phyloP scores from a whole-genome alignment of 2,329 filamentous ascomycete species.

The Colletotrichum limetticola region DNA sequence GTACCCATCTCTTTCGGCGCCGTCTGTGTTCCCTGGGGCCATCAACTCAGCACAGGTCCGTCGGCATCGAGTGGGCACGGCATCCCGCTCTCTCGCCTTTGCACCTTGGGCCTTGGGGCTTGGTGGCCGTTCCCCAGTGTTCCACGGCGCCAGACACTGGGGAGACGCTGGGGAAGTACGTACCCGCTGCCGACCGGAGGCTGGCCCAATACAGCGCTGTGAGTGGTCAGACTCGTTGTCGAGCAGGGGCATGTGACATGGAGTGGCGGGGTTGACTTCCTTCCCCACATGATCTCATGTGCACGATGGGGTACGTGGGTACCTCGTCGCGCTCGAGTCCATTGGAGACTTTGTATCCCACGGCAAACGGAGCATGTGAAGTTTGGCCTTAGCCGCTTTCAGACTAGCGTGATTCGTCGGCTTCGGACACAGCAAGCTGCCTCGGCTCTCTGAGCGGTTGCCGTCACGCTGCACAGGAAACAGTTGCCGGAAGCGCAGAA shows the following conservation, averaged over 20 bases:
- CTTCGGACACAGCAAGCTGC: conserved; percentile 33
- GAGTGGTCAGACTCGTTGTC: not conserved
- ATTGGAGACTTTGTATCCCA: conserved; percentile 6
- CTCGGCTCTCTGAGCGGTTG: conserved; percentile 35
- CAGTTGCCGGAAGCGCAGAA: conserved; percentile 26
- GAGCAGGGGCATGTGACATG: conserved; percentile 26
- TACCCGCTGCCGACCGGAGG: not conserved
- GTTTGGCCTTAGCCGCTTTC: not conserved
- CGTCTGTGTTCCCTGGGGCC: not conserved
- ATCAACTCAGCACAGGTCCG: not conserved
- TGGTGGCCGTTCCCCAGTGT: not conserved
- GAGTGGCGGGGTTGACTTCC: not conserved
- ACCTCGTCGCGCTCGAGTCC: not conserved
- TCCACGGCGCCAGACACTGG: not conserved
- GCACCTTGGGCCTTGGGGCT: not conserved
- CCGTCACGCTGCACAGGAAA: conserved; percentile 22
- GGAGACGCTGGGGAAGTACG: not conserved
- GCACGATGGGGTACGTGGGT: too few relatives aligned
- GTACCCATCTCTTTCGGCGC: not conserved
- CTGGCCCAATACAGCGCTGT: not conserved
- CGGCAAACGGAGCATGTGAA: conserved; percentile 31
- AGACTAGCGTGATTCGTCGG: conserved; percentile 33
- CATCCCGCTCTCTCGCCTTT: not conserved
- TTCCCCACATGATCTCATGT: conserved; percentile 34
- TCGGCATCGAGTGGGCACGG: too few relatives aligned